Conservation (phyloP, 1,284 basidiomycete genomes). For the Marasmius tenuissimus region DNA sequence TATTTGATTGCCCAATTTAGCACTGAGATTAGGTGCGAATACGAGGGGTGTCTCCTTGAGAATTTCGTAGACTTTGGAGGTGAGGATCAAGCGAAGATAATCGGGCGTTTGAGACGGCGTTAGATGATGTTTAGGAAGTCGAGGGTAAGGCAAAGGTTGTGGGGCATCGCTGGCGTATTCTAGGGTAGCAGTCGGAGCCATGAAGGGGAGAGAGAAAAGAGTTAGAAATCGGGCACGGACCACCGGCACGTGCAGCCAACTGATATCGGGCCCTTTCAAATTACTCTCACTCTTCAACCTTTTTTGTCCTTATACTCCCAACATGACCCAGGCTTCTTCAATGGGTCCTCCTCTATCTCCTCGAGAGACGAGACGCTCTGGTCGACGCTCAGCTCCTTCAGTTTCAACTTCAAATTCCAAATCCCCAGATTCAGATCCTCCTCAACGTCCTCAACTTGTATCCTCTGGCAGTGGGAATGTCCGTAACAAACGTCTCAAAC, state of each 20-base stretch:
- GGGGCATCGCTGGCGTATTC: slow-evolving; percentile 72
- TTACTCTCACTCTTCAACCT: not conserved
- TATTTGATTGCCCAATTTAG: slow-evolving; percentile 89
- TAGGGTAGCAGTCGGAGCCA: slow-evolving; percentile 52
- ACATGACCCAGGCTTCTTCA: slow-evolving; percentile 16
- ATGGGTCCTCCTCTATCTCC: slow-evolving; percentile 80
- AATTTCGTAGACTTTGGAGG: slow-evolving; percentile 93
- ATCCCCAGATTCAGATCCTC: slow-evolving; percentile 69
- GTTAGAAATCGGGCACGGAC: not conserved
- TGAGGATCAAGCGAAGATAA: slow-evolving; percentile 91
- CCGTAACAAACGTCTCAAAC: slow-evolving; percentile 63
- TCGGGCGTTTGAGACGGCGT: slow-evolving; percentile 80
- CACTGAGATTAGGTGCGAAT: slow-evolving; percentile 82
- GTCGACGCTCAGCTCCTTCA: slow-evolving; percentile 66
- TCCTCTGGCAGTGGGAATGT: slow-evolving; percentile 39
- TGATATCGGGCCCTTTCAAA: not conserved
- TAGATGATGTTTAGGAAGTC: slow-evolving; percentile 67
- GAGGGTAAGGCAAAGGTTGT: slow-evolving; percentile 62
- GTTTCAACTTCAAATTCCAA: slow-evolving; percentile 66
- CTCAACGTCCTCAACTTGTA: slow-evolving; percentile 43
- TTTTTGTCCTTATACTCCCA: not conserved
- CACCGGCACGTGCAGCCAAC: not conserved
- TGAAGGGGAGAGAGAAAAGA: slow-evolving; percentile 17
- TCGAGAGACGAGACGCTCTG: slow-evolving; percentile 73
- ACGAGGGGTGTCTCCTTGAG: slow-evolving; percentile 92